Percentiles rank a stretch among this genome's conserved stretches.
Conservation (phyloP, 75 land plant species). For the Cunninghamia lanceolata region DNA sequence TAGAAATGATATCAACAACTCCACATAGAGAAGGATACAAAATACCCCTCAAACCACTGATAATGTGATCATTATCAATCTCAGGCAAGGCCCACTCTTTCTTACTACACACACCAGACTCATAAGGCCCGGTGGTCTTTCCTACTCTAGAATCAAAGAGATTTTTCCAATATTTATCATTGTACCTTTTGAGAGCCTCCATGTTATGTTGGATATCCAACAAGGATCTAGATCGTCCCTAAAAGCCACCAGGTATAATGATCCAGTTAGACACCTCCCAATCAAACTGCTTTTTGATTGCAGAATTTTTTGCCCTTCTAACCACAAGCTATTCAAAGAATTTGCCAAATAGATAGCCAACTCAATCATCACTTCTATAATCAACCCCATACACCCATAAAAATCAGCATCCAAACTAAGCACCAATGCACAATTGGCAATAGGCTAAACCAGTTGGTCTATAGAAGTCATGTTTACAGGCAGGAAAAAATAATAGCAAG, state of each 20-base stretch:
- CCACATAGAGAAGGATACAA: too few species aligned
- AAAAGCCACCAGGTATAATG: conserved; percentile 86
- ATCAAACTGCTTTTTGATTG: conserved; percentile 93
- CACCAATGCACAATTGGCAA: conserved; percentile 83
- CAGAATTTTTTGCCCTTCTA: conserved; percentile 90
- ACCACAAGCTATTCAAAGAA: conserved; percentile 73
- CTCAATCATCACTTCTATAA: conserved; percentile 84
- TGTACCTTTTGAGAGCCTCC: conserved; percentile 58
- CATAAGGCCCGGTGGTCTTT: conserved; percentile 92
- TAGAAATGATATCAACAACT: too few species aligned
- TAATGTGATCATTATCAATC: conserved; percentile 79
- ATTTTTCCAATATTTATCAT: conserved; percentile 63
- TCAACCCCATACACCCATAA: conserved; percentile 90
- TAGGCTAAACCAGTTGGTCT: conserved; percentile 78
- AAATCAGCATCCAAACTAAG: conserved; percentile 88
- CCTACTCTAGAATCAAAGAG: conserved; percentile 92
- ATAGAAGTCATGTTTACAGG: conserved; percentile 82
- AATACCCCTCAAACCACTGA: conserved; percentile 84
- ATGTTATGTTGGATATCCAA: conserved; percentile 88
- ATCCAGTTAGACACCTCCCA: conserved; percentile 98
- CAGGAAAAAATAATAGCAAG: conserved; percentile 93
- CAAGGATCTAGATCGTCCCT: conserved; percentile 78
- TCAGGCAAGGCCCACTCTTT: conserved; percentile 95
- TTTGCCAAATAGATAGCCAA: conserved; percentile 75
- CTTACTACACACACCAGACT: conserved; percentile 94